Evolutionary conservation across 169 alveolate species (phyloP), one percentile per base, ranked within the genome.

Genomic region (Eimeria sp.): DNA sequence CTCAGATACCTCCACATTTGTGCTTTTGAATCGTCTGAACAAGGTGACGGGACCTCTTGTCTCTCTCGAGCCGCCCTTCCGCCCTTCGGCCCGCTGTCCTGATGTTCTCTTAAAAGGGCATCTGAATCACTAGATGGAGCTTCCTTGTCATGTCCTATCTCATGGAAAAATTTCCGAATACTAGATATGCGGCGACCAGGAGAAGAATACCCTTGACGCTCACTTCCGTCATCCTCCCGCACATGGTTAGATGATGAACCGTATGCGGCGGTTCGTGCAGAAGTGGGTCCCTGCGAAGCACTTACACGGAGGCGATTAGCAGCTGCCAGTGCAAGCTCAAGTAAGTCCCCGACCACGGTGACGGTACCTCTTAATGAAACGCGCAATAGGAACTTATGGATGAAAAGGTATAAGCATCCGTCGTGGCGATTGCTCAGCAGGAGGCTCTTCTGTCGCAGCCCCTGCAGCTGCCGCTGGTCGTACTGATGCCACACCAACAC

Each of bases 391-490:
- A 86, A 86, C 78, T 86, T 57, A 25, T 86, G 58, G 65, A 86
- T 78, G 40, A 86, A 86, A 20, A 86, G 80, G 40, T 86, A 86
- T 43, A 86, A 13, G 61, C 78, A 86, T 5, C 92, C 92, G n/a
- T 86, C 92, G 57, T 63, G 92, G 5, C 82, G 92, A 80, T 86
- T 86, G 92, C 92, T 86, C 78, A 86, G 80, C 25, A 86, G 78
- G 40, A 86, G 80, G 47, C 92, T 86, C 80, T 86, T 86, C 78
- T 86, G 92, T 25, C 92, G 92, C 58, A 86, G 80, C 30, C 58
- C 92, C 92, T 86, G 92, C 40, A 86, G 78, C 80, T 86, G 92
- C 58, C 92, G 80, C 65, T 86, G 92, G 78, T 86, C 92, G 61
- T 86, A 86, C 92, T 86, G 92, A 30, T 58, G 43, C 25, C 30